Base-by-base conservation (phyloP, 2,329 filamentous ascomycete species). In the Fusarium devonianum region DNA sequence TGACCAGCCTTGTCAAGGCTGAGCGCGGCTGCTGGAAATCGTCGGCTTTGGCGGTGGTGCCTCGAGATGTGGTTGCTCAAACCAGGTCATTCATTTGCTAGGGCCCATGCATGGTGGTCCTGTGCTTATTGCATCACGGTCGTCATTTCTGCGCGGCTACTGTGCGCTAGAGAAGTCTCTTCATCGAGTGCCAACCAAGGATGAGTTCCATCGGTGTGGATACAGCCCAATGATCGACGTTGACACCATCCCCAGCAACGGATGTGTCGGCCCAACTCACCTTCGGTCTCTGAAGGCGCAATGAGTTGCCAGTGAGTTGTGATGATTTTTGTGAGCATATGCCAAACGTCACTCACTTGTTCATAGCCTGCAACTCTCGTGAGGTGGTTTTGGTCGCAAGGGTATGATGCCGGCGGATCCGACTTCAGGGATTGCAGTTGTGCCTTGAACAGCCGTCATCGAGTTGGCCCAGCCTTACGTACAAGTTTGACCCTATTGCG, bases 241-340 rank as follows among this genome's bases (percentile, higher is more conserved):
- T 32, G 7, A 40, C 21, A 18, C 32, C 18, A 34, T 22, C 9
- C 11, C 17, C 30, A 16, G 12, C 2, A 40, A 19, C 53, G 53
- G 53, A 41, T 32, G 32, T 25, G n/a, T 57, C 54, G 54, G 54
- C 54, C 49, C 38, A 57, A 30, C 13, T 11, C 4, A 21, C n/a
- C n/a, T n/a, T n/a, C n/a, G n/a, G n/a, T n/a, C n/a, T n/a, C 29
- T 33, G 29, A 25, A 19, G 25, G 4, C n/a, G 16, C 3, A 5
- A 11, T 3, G 13, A 25, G 33, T 28, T 8, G 32, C 22, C 29
- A 6, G 22, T 19, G 32, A 34, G 30, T 29, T 19, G 32, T 21
- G 9, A n/a, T 39, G 16, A 18, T 5, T 23, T 17, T 32, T 10
- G 28, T 23, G 38, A 39, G 11, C 11, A 16, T 7, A 10, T 13